Evolutionary conservation across 1,139 yeast genomes (phyloP), one percentile per base, ranked within the genome.

Genomic region (Taphrina betulina): DNA sequence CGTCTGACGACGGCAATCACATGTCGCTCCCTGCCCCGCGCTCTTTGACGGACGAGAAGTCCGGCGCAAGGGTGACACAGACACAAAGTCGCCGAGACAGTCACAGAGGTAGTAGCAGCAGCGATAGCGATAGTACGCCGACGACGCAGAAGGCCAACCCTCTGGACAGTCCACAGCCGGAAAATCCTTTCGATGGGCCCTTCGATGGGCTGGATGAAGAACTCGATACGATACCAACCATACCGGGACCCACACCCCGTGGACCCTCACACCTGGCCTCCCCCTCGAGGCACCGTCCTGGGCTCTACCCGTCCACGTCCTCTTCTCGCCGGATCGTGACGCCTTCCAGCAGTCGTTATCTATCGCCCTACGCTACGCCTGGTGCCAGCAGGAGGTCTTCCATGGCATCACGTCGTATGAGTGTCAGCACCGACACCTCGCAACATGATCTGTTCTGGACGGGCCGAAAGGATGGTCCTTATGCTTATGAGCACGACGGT

Each of bases 331-430:
- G 48, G 26, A 31, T 31, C 3, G 48, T 37, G 12, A 31, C 48
- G 3, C 48, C 48, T 8, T 43, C 48, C 8, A 43, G 31, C 22
- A 37, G 48, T 5, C 8, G 48, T 12, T 43, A 43, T 31, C 48
- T 43, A 1, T 43, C 48, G 17, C 48, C 48, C 22, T 43, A 43
- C 31, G 38, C 48, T 5, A 43, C 48, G 10, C 48, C 48, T 12
- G 38, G 48, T 31, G 37, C 7, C 7, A 43, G 48, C 17, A 43
- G 48, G 19, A 24, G 48, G 2, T 43, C 48, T 10, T 43, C 48
- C 17, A 31, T 31, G 5, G 48, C 38, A 12, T 43, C 48, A 10
- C 24, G 34, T 17, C 29, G 48, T 16, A 12, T 33, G 8, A 43
- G 38, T 22, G n/a, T 33, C 10, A 31, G 38, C 19, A 43, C 48